Percentiles rank a stretch among this genome's conserved stretches.
These are phyloP conservation scores for Neolentinus lepideus DNA, from an alignment of 1,284 basidiomycete genomes.

Conservation along the genomic window DNA sequence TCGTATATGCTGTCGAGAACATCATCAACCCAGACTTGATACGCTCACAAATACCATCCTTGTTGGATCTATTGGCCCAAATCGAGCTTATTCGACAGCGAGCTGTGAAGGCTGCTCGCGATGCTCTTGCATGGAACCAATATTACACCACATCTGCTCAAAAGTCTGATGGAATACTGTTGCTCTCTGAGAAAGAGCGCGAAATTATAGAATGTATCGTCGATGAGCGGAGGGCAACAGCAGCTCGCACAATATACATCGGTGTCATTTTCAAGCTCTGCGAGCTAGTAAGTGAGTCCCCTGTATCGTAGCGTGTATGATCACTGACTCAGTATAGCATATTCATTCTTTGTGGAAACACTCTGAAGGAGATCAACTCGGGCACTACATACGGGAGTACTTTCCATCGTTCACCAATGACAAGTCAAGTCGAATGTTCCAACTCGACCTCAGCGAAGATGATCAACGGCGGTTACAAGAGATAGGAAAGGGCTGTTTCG, in stretches of 20 bases:
- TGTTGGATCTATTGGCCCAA: constrained; percentile 33
- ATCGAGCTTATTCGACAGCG: constrained; percentile 32
- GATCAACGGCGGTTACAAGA: background rate
- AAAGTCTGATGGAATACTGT: background rate
- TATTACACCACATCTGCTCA: background rate
- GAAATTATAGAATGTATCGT: background rate
- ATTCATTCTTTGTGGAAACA: background rate
- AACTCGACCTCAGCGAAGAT: background rate
- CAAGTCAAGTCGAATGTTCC: background rate
- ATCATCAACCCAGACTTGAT: constrained; percentile 29
- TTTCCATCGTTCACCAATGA: background rate
- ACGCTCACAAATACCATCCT: constrained; percentile 26
- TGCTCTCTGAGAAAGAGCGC: background rate
- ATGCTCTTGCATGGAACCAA: constrained; percentile 15
- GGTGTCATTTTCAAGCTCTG: background rate
- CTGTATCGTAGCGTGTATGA: background rate
- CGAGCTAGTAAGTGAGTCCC: background rate
- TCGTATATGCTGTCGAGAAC: constrained; percentile 30
- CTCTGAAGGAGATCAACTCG: background rate
- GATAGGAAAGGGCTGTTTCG: background rate
- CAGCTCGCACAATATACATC: background rate
- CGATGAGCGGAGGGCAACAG: background rate
- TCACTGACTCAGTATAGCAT: background rate
- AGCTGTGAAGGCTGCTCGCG: constrained; percentile 19
- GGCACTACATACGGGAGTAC: background rate